Conservation (phyloP, 495 filamentous ascomycete species). For the Oleoguttula mirabilis region DNA sequence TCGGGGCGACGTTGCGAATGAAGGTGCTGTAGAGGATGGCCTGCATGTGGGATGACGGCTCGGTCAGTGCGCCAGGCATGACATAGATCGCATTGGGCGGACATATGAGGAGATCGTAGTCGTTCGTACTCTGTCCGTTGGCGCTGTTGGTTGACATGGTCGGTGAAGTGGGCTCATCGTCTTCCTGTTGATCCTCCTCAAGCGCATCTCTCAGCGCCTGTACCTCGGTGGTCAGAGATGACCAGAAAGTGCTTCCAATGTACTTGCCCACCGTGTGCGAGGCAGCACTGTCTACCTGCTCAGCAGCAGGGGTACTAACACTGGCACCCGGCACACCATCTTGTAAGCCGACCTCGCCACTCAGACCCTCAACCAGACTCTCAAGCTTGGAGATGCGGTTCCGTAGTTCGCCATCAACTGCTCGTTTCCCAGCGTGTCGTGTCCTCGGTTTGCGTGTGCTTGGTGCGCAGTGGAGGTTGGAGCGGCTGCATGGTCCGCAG, state of each 20-base stretch:
- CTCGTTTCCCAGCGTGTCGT: conserved; percentile 12
- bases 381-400: conserved; percentile 20
- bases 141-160: neutral
- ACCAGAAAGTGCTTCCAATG: conserved; percentile 16
- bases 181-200: conserved; percentile 10
- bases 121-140: neutral
- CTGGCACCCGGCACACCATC: neutral
- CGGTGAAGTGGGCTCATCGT: neutral
- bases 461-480: conserved; percentile 10
- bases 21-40: conserved; percentile 4
- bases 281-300: neutral
- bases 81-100: conserved; percentile 15
- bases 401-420: conserved; percentile 15
- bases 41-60: conserved; percentile 6
- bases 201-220: conserved; percentile 18
- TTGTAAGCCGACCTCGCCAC: conserved; percentile 11
- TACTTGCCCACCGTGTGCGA: conserved; percentile 13
- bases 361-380: conserved; percentile 16
- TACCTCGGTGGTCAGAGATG: conserved; percentile 12
- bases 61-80: conserved; percentile 16
- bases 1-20: conserved; percentile 13
- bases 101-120: conserved; percentile 15
- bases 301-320: neutral
- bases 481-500: conserved; percentile 15
- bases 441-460: conserved; percentile 16